phyloP scores from a whole-genome alignment of 2,329 filamentous ascomycete species.

The Verticillium longisporum region DNA sequence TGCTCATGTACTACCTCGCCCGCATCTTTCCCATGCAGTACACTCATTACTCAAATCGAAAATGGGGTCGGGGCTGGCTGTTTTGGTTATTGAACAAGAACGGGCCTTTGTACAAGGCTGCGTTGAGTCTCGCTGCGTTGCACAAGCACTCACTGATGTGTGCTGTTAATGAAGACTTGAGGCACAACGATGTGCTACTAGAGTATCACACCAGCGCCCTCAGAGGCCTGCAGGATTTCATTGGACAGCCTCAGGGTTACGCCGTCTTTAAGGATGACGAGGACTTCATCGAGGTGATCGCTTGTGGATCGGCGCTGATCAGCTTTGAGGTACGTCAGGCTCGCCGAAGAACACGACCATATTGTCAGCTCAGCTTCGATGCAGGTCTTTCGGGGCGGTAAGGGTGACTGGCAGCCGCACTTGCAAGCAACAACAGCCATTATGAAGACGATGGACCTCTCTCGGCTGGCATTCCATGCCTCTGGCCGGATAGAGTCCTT shows the following conservation, averaged over 20 bases:
- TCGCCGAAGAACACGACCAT: neutral
- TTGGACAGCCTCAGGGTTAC: slow-evolving; percentile 8
- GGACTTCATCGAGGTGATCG: slow-evolving; percentile 17
- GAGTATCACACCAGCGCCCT: slow-evolving; percentile 18
- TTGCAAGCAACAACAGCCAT: slow-evolving; percentile 2
- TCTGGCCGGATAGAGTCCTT: neutral
- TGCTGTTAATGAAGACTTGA: slow-evolving; percentile 5
- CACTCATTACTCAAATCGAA: slow-evolving; percentile 14
- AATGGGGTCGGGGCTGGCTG: slow-evolving; percentile 15
- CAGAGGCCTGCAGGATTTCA: slow-evolving; percentile 4
- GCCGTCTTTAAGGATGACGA: slow-evolving; percentile 12
- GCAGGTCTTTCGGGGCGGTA: slow-evolving; percentile 7
- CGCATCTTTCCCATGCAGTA: slow-evolving; percentile 20
- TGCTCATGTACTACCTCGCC: slow-evolving; percentile 19
- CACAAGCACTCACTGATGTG: slow-evolving; percentile 17
- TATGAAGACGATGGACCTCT: neutral
- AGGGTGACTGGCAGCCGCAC: slow-evolving; percentile 6
- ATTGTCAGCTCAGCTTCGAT: neutral
- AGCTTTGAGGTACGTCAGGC: slow-evolving; percentile 15
- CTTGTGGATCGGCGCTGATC: slow-evolving; percentile 17
- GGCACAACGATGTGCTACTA: slow-evolving; percentile 1
- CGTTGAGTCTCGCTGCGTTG: slow-evolving; percentile 17
- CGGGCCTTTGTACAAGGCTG: slow-evolving; percentile 16
- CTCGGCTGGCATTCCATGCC: neutral
- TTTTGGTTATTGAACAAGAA: slow-evolving; percentile 15